phyloP scores from a whole-genome alignment of 495 filamentous ascomycete genomes.

The Neohortaea acidophila region DNA sequence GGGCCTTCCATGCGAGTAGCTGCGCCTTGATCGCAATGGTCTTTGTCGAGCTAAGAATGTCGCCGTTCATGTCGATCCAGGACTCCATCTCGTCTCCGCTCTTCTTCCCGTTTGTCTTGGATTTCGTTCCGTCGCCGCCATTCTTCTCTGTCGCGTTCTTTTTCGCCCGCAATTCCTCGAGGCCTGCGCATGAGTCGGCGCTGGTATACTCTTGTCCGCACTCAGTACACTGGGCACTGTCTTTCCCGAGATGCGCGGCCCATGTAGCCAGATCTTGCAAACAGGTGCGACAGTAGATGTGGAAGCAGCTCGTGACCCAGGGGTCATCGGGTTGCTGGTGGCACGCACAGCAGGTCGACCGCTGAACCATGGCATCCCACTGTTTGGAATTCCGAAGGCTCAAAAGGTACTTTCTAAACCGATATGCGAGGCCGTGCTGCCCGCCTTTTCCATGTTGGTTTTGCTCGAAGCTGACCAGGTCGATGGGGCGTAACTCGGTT shows the following conservation, averaged over 20 bases:
- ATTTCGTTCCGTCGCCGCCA: background rate
- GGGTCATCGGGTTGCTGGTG: conserved; percentile 18
- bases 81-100: conserved; percentile 9
- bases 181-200: conserved; percentile 7
- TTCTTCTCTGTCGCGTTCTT: background rate
- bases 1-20: conserved; percentile 25
- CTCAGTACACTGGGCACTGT: conserved; percentile 15
- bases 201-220: conserved; percentile 11
- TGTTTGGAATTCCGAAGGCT: conserved; percentile 19
- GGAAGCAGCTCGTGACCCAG: conserved; percentile 32
- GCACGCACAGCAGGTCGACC: conserved; percentile 29
- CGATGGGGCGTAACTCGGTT: background rate
- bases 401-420: conserved; percentile 25
- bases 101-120: conserved; percentile 5
- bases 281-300: conserved; percentile 36
- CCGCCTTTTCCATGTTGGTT: conserved; percentile 1
- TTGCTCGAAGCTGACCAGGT: background rate
- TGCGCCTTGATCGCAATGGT: conserved; percentile 26
- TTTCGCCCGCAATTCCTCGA: no score
- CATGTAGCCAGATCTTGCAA: conserved; percentile 21
- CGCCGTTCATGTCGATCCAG: conserved; percentile 24
- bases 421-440: conserved; percentile 11
- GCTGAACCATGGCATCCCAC: conserved; percentile 22
- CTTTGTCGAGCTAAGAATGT: conserved; percentile 26
- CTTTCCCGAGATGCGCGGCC: conserved; percentile 14